Evolutionary conservation across 179 eudicot species (phyloP).

Genomic region (Drosera spatulata): DNA sequence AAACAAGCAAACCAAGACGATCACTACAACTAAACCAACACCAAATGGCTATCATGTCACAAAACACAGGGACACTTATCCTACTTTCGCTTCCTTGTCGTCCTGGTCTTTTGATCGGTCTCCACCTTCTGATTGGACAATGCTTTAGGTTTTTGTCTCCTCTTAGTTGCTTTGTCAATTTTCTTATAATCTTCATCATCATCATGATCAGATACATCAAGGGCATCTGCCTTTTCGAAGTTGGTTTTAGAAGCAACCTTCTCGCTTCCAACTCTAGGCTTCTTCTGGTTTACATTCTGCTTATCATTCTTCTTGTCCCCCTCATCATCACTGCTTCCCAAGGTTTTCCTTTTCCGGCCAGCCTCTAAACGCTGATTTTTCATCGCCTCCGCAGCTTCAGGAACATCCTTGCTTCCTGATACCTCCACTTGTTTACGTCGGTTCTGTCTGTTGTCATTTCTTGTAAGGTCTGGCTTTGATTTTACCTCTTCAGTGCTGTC

Average conservation of each 20-base stretch:
- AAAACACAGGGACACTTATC: background rate
- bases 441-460: slow-evolving; percentile 9
- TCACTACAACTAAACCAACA: too few relatives aligned
- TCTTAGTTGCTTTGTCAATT: slow-evolving; percentile 5
- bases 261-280: slow-evolving; percentile 11
- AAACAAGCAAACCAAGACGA: too few relatives aligned
- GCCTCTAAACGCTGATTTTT: slow-evolving; percentile 21
- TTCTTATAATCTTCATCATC: slow-evolving; percentile 11
- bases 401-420: slow-evolving; percentile 5
- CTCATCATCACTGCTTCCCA: slow-evolving; percentile 11
- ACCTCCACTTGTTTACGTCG: slow-evolving; percentile 9
- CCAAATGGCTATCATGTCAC: too few relatives aligned
- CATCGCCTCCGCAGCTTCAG: slow-evolving; percentile 17
- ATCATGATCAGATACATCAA: slow-evolving; percentile 14
- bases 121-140: slow-evolving; percentile 9
- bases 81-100: slow-evolving; percentile 19
- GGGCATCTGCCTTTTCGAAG: slow-evolving; percentile 6
- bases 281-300: slow-evolving; percentile 7
- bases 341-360: slow-evolving; percentile 32
- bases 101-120: slow-evolving; percentile 6
- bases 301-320: slow-evolving; percentile 4
- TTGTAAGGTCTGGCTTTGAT: slow-evolving; percentile 18
- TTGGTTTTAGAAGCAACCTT: slow-evolving; percentile 7
- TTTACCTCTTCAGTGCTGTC: slow-evolving; percentile 18
- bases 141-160: slow-evolving; percentile 10